Evolutionary conservation across 192 early-diverging fungal genomes (phyloP).

Genomic region (Obelidium mucronatum): DNA sequence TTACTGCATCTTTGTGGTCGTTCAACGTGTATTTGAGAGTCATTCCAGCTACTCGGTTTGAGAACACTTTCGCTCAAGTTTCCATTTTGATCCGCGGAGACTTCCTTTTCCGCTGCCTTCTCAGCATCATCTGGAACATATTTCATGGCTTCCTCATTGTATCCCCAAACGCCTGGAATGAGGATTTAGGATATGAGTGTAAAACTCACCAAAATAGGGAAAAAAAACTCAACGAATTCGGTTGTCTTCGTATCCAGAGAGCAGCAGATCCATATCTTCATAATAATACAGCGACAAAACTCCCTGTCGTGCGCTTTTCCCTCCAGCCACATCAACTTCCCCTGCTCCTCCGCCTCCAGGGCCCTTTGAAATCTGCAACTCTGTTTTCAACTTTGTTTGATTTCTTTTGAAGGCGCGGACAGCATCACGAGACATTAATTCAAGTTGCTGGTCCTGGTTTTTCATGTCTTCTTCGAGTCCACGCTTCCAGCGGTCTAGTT

Average conservation of each 20-base stretch:
- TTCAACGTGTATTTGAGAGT: slow-evolving; percentile 56
- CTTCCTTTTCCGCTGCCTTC: slow-evolving; percentile 35
- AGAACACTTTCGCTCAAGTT: slow-evolving; percentile 48
- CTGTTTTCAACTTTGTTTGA: slow-evolving; percentile 16
- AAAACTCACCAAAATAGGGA: not conserved
- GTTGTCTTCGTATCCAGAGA: slow-evolving; percentile 63
- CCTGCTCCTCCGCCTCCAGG: not conserved
- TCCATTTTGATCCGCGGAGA: not conserved
- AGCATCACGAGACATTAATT: slow-evolving; percentile 46
- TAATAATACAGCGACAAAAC: slow-evolving; percentile 58
- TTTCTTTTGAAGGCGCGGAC: slow-evolving; percentile 37
- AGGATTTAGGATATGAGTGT: too few species aligned
- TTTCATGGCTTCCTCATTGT: slow-evolving; percentile 62
- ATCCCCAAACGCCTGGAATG: slow-evolving; percentile 58
- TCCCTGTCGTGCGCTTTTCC: slow-evolving; percentile 33
- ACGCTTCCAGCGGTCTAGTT: slow-evolving; percentile 51
- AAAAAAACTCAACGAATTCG: slow-evolving; percentile 46
- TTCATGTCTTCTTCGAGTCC: slow-evolving; percentile 40
- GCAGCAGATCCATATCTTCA: slow-evolving; percentile 61
- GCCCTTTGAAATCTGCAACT: not conserved
- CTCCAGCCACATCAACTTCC: not conserved
- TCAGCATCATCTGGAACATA: slow-evolving; percentile 44
- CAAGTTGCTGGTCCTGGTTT: slow-evolving; percentile 41
- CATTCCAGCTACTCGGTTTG: slow-evolving; percentile 64
- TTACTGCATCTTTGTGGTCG: slow-evolving; percentile 61